Conservation (phyloP, 306 rosid genomes). For the Trifolium pratense region DNA sequence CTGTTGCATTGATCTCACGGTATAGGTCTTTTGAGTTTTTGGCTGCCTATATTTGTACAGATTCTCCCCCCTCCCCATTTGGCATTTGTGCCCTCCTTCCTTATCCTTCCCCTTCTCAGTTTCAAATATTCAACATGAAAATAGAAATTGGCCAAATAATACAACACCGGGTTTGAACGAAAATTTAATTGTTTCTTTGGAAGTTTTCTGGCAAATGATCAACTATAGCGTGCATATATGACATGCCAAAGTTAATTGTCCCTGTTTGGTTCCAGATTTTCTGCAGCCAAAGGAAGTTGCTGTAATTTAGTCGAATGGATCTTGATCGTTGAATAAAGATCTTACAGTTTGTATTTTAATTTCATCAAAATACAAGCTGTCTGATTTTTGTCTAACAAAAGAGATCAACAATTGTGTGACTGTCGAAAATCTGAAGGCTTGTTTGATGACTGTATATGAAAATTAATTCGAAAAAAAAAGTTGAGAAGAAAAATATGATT, state of each 20-base stretch:
- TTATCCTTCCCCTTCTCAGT: slow-evolving; percentile 42
- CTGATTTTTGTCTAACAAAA: neutral
- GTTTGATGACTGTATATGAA: neutral
- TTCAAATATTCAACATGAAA: slow-evolving; percentile 53
- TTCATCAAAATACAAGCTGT: too few species aligned
- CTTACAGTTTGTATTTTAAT: too few species aligned
- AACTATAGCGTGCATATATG: neutral
- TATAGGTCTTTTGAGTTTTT: slow-evolving; percentile 61
- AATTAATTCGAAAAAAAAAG: neutral
- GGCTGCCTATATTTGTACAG: slow-evolving; percentile 83
- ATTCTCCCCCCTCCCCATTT: slow-evolving; percentile 34
- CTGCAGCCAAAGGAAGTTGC: neutral
- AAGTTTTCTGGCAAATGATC: slow-evolving; percentile 14
- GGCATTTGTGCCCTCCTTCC: slow-evolving; percentile 30
- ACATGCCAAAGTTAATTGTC: neutral
- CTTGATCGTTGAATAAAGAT: too few species aligned
- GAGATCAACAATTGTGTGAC: neutral
- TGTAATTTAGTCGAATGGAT: too few species aligned
- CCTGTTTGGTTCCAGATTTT: neutral
- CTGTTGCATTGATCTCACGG: slow-evolving; percentile 50
- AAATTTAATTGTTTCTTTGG: slow-evolving; percentile 25
- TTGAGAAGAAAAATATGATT: too few species aligned
- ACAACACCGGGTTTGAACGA: slow-evolving; percentile 53
- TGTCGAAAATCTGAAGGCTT: neutral
- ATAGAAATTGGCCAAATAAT: slow-evolving; percentile 69